Evolutionary conservation across 1,139 yeast species (phyloP).

Genomic region (Pneumocystis murina): DNA sequence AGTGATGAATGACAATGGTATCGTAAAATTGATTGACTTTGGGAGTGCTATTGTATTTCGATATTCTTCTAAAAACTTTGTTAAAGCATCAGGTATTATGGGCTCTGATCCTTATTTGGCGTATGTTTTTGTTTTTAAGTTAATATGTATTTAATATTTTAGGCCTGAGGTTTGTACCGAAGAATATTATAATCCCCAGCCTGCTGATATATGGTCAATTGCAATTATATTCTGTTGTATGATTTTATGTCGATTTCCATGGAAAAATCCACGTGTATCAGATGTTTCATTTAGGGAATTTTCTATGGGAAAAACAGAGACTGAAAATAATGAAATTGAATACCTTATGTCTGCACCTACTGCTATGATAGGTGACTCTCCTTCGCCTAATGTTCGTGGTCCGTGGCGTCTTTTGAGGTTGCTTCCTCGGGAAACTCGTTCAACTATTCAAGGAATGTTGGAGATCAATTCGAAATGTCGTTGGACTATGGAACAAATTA

Average conservation of each 20-base stretch:
- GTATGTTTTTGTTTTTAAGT: not conserved
- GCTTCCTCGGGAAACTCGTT: slow-evolving; percentile 74
- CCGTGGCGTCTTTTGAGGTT: slow-evolving; percentile 80
- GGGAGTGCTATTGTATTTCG: slow-evolving; percentile 92
- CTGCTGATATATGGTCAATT: slow-evolving; percentile 88
- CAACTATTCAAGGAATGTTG: slow-evolving; percentile 60
- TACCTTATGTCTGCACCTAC: not conserved
- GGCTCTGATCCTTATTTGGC: slow-evolving; percentile 98
- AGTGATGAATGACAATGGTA: slow-evolving; percentile 74
- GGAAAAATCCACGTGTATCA: slow-evolving; percentile 84
- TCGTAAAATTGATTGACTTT: slow-evolving; percentile 82
- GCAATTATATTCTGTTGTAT: slow-evolving; percentile 94
- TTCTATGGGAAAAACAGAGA: slow-evolving; percentile 29
- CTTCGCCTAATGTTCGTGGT: slow-evolving; percentile 34
- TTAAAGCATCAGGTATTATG: slow-evolving; percentile 80
- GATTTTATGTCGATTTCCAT: slow-evolving; percentile 86
- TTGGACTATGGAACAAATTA: slow-evolving; percentile 52
- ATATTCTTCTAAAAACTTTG: slow-evolving; percentile 73
- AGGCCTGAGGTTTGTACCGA: slow-evolving; percentile 67
- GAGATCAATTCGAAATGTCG: slow-evolving; percentile 52
- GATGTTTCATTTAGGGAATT: slow-evolving; percentile 72
- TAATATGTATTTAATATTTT: not conserved
- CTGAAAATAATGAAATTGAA: not conserved
- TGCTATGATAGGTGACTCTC: slow-evolving; percentile 8
- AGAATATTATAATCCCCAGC: slow-evolving; percentile 74